phyloP scores from a whole-genome alignment of 495 filamentous ascomycete species.

The Aspergillus cavernicola region DNA sequence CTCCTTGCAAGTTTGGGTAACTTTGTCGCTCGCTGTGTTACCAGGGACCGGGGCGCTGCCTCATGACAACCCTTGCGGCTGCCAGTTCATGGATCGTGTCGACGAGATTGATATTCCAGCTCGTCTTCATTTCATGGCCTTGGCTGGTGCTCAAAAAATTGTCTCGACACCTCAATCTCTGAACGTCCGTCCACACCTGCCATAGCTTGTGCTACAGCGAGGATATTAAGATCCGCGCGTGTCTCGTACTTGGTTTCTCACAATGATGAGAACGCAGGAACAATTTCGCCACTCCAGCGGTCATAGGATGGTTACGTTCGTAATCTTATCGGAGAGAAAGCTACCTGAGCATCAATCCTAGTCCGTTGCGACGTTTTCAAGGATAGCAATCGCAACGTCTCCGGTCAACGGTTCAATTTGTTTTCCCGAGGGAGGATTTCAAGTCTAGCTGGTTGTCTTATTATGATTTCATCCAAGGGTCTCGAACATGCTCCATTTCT shows the following conservation, averaged over 20 bases:
- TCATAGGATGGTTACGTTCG: too few species aligned
- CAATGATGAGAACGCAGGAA: too few species aligned
- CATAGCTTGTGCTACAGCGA: constrained; percentile 64
- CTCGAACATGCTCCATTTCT: too few species aligned
- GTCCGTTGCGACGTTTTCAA: neutral
- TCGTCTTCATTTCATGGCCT: neutral
- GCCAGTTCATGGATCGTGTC: neutral
- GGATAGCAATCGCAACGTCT: neutral
- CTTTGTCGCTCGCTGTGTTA: constrained; percentile 45
- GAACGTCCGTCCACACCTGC: neutral
- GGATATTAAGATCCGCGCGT: constrained; percentile 67
- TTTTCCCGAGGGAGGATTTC: too few species aligned
- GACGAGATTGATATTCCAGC: neutral
- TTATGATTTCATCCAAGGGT: too few species aligned
- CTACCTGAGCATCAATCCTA: neutral
- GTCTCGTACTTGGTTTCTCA: too few species aligned
- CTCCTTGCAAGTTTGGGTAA: constrained; percentile 40
- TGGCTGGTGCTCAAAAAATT: neutral
- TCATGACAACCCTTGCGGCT: neutral
- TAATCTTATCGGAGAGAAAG: too few species aligned
- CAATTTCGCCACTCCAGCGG: too few species aligned
- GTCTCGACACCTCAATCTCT: neutral
- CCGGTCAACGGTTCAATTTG: too few species aligned
- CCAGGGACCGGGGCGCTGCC: constrained; percentile 80
- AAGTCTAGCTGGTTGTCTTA: too few species aligned